Conservation (phyloP, 108 stramenopile genomes). For the Nannochloropsis gaditana region DNA sequence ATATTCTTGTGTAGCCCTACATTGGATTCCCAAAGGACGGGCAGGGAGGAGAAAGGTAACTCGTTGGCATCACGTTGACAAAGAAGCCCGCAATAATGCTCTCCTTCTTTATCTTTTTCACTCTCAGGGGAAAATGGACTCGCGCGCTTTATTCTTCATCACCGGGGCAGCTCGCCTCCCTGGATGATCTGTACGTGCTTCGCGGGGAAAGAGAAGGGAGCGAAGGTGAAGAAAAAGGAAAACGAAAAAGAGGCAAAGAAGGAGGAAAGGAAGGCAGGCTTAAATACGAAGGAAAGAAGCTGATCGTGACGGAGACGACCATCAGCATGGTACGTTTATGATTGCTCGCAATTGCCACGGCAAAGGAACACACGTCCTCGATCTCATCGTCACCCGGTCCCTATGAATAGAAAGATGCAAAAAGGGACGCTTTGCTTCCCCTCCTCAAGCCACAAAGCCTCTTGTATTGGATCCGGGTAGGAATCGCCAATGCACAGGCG, state of each 20-base stretch:
- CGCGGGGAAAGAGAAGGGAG: not conserved
- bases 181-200: not conserved
- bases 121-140: not conserved
- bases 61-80: not conserved
- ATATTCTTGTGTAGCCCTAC: no score
- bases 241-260: not conserved
- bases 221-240: not conserved
- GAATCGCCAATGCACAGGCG: not conserved
- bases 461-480: not conserved
- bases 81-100: not conserved
- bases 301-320: not conserved
- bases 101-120: not conserved
- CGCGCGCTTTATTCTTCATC: not conserved
- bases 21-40: no score
- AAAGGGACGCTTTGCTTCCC: not conserved
- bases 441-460: not conserved
- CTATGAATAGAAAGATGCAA: not conserved
- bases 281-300: not conserved
- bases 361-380: no score
- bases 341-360: no score
- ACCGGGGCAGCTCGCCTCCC: constrained; percentile 6
- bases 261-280: not conserved
- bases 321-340: not conserved
- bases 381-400: not conserved
- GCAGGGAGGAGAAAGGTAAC: no score